Base-by-base conservation (phyloP, 306 rosid species). In the Cicer cuneatum region DNA sequence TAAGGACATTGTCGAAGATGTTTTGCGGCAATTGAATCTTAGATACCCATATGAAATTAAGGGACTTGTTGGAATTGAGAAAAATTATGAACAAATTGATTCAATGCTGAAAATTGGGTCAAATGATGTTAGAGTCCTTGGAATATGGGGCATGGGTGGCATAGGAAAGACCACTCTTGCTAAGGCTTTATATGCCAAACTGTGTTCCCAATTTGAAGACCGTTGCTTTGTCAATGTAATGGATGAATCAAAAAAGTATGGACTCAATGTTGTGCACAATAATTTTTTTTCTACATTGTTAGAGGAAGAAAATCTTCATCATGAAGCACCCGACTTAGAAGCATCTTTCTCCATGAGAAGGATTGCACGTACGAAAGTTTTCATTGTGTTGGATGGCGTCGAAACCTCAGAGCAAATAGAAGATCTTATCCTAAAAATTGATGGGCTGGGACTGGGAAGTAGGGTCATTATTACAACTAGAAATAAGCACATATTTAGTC, bases 121-220 rank as follows among this genome's bases (percentile, higher is more conserved):
- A 8, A 38, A 7, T 1, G 49, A 67, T 10, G 77, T 61, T 35
- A 37, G 10, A 74, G n/a, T 67, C 13, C 8, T 80, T 5, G 80
- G 80, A 67, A 46, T 74, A 48, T 74, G 80, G 83, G 83, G 80
- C 16, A 60, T 52, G 49, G 80, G 76, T 9, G 77, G 81, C 15
- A 42, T 57, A 13, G 76, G 72, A 4, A 66, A 63, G 9, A 40
- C 69, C n/a, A 63, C 69, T 2, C 14, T 40, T 63, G 49, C 10
- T 24, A 52, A 4, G 14, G 60, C 29, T 29, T 5, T 63, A 48
- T 62, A n/a, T 71, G 18, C 11, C 14, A 58, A 29, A 6, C 19
- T 54, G 6, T 47, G 15, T 12, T 24, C 10, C 10, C 14, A 12
- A 62, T 71, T 40, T 33, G 67, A 71, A 52, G 69, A 60, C 0